phyloP scores from a whole-genome alignment of 2,329 filamentous ascomycete genomes.

The Ilyonectria sp. region DNA sequence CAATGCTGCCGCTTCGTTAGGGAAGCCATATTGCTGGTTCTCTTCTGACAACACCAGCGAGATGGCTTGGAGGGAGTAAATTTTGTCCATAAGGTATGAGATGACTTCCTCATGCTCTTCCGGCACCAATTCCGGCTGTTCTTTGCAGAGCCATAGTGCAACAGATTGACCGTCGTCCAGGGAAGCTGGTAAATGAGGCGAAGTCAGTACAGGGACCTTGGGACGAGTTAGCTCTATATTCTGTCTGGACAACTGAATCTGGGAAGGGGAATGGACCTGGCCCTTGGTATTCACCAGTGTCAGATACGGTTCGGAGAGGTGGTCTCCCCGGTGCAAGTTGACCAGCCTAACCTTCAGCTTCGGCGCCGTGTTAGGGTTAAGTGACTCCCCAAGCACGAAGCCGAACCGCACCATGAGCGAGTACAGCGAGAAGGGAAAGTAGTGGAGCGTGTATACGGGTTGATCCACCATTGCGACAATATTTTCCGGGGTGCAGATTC shows the following conservation, averaged over 20 bases:
- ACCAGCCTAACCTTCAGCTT: conserved; percentile 46
- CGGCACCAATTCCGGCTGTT: conserved; percentile 49
- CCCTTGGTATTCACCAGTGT: conserved; percentile 47
- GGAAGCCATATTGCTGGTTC: conserved; percentile 45
- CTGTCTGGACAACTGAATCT: not conserved
- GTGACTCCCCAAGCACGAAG: conserved; percentile 43
- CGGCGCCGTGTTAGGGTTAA: conserved; percentile 46
- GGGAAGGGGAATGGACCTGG: conserved; percentile 42
- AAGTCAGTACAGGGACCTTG: conserved; percentile 50
- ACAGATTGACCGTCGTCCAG: conserved; percentile 49
- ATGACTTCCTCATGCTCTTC: conserved; percentile 43
- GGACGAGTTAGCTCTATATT: conserved; percentile 4
- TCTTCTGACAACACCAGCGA: conserved; percentile 44
- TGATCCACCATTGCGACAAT: conserved; percentile 32
- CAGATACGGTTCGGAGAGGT: conserved; percentile 49
- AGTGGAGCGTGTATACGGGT: conserved; percentile 48
- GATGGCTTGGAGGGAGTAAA: conserved; percentile 48
- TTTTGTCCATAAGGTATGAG: conserved; percentile 42
- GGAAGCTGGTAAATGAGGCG: conserved; percentile 38
- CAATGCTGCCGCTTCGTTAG: conserved; percentile 49
- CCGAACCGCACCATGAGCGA: conserved; percentile 51
- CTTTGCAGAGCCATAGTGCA: conserved; percentile 48
- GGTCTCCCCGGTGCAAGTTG: conserved; percentile 46
- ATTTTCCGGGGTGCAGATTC: not conserved
- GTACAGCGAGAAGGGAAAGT: conserved; percentile 51